phyloP scores from a whole-genome alignment of 2,329 filamentous ascomycete genomes.

The Cadophora gregata region DNA sequence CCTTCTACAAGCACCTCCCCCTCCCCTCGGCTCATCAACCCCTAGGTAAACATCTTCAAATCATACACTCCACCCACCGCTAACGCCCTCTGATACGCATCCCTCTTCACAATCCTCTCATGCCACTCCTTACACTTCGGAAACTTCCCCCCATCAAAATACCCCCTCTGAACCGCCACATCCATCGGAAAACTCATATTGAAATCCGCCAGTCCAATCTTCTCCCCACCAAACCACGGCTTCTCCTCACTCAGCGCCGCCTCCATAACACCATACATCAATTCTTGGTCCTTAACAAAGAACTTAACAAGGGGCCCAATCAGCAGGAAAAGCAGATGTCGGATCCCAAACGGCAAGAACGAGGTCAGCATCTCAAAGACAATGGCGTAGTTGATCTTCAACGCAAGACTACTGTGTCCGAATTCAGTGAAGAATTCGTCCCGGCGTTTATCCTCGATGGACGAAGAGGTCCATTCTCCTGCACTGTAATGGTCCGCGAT shows the following conservation, averaged over 20 bases:
- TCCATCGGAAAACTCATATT: conserved; percentile 42
- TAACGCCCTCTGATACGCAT: conserved; percentile 36
- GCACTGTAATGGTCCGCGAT: conserved; percentile 38
- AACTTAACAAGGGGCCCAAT: conserved; percentile 35
- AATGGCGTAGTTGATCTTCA: background rate
- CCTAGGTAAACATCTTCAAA: conserved; percentile 27
- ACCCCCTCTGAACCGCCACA: conserved; percentile 37
- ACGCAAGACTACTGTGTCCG: conserved; percentile 32
- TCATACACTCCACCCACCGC: conserved; percentile 37
- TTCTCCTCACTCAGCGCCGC: conserved; percentile 37
- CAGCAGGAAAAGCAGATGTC: conserved; percentile 32
- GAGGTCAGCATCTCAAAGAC: conserved; percentile 37
- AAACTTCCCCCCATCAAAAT: conserved; percentile 40
- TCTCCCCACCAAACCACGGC: conserved; percentile 38
- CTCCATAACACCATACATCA: conserved; percentile 38
- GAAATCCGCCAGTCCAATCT: conserved; percentile 42
- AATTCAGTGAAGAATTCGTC: conserved; percentile 41
- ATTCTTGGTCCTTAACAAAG: conserved; percentile 32
- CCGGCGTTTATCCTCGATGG: conserved; percentile 32
- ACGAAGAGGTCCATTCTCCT: conserved; percentile 33
- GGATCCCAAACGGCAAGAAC: conserved; percentile 34
- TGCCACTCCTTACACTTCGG: conserved; percentile 40
- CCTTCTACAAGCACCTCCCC: background rate
- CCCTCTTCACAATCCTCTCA: conserved; percentile 30
- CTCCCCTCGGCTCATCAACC: background rate